A percentile compares a stretch with the other conserved stretches of the same genome.
phyloP scores from a whole-genome alignment of 345 rosid species.

The Pistacia atlantica region DNA sequence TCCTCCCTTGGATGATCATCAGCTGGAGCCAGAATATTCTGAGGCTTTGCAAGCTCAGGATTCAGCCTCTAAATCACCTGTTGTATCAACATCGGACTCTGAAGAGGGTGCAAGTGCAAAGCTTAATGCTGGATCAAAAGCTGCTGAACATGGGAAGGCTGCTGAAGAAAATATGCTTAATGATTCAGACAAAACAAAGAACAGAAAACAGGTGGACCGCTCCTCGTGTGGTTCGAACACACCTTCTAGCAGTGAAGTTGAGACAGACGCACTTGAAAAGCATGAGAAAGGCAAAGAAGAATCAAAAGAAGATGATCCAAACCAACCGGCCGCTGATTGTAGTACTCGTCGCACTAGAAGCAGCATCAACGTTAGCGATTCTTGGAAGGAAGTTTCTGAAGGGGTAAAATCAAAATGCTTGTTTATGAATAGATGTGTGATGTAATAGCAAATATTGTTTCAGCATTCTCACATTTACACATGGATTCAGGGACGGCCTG shows the following conservation, averaged over 20 bases:
- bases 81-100: constrained; percentile 46
- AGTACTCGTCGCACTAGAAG: constrained; percentile 65
- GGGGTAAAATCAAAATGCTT: constrained; percentile 47
- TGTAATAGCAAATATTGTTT: constrained; percentile 9
- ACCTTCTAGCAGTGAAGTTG: constrained; percentile 81
- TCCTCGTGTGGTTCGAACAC: constrained; percentile 96
- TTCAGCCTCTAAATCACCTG: constrained; percentile 54
- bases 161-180: constrained; percentile 47
- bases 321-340: constrained; percentile 43
- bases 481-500: constrained; percentile 71
- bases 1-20: constrained; percentile 40
- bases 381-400: constrained; percentile 90
- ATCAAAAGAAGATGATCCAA: constrained; percentile 54
- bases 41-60: constrained; percentile 61
- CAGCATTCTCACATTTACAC: not conserved
- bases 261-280: constrained; percentile 67
- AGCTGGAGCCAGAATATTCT: constrained; percentile 43
- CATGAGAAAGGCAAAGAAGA: constrained; percentile 52
- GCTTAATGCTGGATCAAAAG: constrained; percentile 33
- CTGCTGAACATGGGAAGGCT: constrained; percentile 42
- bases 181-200: constrained; percentile 53
- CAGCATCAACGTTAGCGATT: constrained; percentile 51
- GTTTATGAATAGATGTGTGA: not conserved
- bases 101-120: constrained; percentile 60
- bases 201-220: constrained; percentile 74